Percentiles rank a stretch among this genome's conserved stretches.
Conservation (phyloP, 257 asterid species). For the Solanum megistacrolobum region DNA sequence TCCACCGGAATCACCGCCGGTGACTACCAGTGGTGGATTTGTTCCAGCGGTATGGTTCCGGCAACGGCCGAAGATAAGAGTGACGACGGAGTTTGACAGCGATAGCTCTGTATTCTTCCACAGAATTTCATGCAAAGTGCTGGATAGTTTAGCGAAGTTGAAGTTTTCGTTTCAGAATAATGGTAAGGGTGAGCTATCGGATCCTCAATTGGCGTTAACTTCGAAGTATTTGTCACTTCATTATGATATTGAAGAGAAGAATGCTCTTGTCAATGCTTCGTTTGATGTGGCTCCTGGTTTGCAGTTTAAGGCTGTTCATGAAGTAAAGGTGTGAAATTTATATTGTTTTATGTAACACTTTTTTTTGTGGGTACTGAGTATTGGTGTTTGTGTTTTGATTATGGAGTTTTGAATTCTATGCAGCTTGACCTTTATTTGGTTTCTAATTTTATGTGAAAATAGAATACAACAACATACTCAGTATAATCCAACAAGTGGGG, state of each 20-base stretch:
- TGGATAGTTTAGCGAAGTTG: constrained; percentile 62
- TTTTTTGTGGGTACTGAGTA: neutral
- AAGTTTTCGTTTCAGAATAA: constrained; percentile 62
- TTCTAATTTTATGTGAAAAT: neutral
- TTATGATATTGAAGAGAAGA: constrained; percentile 71
- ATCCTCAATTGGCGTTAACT: constrained; percentile 59
- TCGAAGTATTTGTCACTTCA: constrained; percentile 59
- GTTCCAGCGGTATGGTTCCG: neutral
- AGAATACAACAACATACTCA: no score
- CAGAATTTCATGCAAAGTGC: constrained; percentile 63
- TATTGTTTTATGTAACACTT: neutral
- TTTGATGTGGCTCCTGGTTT: constrained; percentile 49
- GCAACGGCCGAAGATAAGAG: constrained; percentile 62
- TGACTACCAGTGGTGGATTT: neutral
- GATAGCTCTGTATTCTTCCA: constrained; percentile 65
- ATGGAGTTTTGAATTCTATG: neutral
- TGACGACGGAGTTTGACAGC: constrained; percentile 87
- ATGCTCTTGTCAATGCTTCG: constrained; percentile 64
- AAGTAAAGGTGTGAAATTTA: constrained; percentile 43
- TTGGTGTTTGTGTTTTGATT: neutral
- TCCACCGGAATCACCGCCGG: neutral
- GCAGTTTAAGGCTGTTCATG: constrained; percentile 53
- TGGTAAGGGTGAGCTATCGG: constrained; percentile 65
- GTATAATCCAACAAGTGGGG: neutral
- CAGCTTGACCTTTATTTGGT: neutral